phyloP scores from a whole-genome alignment of 2,329 filamentous ascomycete species.

The Colletotrichum trifolii region DNA sequence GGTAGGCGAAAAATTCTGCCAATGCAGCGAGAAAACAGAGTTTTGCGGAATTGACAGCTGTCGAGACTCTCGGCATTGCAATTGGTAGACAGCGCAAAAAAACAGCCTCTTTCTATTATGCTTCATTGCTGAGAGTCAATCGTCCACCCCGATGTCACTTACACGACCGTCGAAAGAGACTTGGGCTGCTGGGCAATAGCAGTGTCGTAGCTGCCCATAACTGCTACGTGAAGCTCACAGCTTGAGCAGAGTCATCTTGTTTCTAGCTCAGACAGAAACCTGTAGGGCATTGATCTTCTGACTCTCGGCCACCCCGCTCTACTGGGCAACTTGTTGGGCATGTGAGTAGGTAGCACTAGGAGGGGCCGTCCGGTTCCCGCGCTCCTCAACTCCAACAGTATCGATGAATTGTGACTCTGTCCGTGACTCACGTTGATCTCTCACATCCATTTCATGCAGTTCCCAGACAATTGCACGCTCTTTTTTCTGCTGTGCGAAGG shows the following conservation, averaged over 20 bases:
- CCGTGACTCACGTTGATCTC: constrained; percentile 23
- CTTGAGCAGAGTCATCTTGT: constrained; percentile 1
- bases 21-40: constrained; percentile 25
- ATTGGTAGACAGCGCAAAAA: constrained; percentile 1
- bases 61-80: constrained; percentile 23
- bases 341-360: neutral
- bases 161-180: too few species aligned
- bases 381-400: constrained; percentile 5
- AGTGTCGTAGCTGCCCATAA: neutral
- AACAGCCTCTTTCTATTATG: too few species aligned
- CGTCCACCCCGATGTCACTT: too few species aligned
- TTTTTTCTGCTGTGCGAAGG: constrained; percentile 15
- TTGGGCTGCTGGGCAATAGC: too few species aligned
- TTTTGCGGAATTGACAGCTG: constrained; percentile 19
- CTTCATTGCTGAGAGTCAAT: too few species aligned
- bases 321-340: constrained; percentile 3
- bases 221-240: neutral
- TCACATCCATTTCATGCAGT: constrained; percentile 14
- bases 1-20: constrained; percentile 32
- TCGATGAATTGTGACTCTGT: neutral
- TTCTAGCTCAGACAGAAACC: constrained; percentile 22
- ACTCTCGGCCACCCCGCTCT: constrained; percentile 15
- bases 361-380: neutral
- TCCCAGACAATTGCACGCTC: constrained; percentile 20
- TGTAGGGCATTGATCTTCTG: constrained; percentile 6